Conservation (phyloP, 176 grass and related monocot species). For the Carex scoparia region DNA sequence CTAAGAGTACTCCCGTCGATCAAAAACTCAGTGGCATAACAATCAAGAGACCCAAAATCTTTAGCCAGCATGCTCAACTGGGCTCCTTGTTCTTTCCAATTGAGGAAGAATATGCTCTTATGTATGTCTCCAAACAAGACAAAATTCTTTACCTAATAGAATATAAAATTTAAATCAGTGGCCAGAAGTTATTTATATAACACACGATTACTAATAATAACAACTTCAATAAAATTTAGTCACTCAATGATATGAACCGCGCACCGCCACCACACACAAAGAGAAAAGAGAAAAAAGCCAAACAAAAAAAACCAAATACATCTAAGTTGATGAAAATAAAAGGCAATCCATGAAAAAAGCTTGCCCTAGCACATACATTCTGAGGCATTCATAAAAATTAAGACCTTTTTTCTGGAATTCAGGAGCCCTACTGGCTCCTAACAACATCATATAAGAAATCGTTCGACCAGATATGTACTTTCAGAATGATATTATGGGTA, state of each 20-base stretch:
- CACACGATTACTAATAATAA: slow-evolving; percentile 2
- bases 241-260: neutral
- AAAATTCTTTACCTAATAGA: slow-evolving; percentile 80
- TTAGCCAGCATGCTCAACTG: slow-evolving; percentile 87
- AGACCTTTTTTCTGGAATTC: neutral
- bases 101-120: slow-evolving; percentile 94
- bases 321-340: neutral
- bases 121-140: slow-evolving; percentile 91
- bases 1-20: slow-evolving; percentile 95
- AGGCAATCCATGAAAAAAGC: neutral
- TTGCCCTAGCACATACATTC: neutral
- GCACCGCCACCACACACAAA: too few species aligned
- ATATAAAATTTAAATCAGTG: slow-evolving; percentile 3
- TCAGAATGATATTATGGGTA: neutral
- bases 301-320: neutral
- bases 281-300: too few species aligned
- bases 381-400: neutral
- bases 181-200: neutral
- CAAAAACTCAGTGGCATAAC: slow-evolving; percentile 85
- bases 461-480: neutral
- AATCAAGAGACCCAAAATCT: slow-evolving; percentile 94
- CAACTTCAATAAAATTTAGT: neutral
- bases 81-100: slow-evolving; percentile 98
- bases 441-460: neutral
- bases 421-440: neutral